Base-by-base conservation (phyloP, 2,329 filamentous ascomycete genomes). In the Karstenula rhodostoma region DNA sequence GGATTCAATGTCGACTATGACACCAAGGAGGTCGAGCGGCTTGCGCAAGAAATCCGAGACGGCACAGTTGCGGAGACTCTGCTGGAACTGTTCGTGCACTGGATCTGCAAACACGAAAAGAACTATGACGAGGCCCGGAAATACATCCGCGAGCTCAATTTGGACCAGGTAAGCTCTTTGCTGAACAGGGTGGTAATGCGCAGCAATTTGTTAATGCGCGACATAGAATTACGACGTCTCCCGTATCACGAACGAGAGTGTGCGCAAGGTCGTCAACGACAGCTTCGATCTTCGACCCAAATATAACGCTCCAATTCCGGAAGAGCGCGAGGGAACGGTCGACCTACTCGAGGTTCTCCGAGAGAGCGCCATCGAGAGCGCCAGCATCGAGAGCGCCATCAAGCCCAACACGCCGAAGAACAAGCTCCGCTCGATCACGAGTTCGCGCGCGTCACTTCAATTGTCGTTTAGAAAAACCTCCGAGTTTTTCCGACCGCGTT, bases 131-230 rank as follows among this genome's bases (percentile, higher is more conserved):
- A 62, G 13, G 73, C 71, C 0, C 73, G 63, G 50, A 33, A 55
- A n/a, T 52, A 71, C 23, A 65, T 77, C 27, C 67, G 74, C 2
- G 72, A 77, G 60, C 52, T 77, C 4, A 57, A 48, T 6, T 49
- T 74, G 1, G 71, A 74, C 40, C 69, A 72, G 59, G 73, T 73
- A 42, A 43, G 56, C 52, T 10, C 13, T 40, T 22, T 33, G n/a
- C 17, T 2, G 35, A 9, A 49, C 15, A n/a, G 17, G 17, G 12
- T 33, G 49, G 27, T 4, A 3, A n/a, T 27, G 22, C 3, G 15
- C 5, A 8, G 12, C 23, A 22, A 23, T n/a, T 25, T 42, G 17
- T 23, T 54, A 22, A 54, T 35, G 4, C 4, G 27, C 13, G 17
- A 32, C 8, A n/a, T n/a, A 67, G 65, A 55, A 47, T 7, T 67